phyloP scores from a whole-genome alignment of 495 filamentous ascomycete genomes.

The Sporormia fimetaria region DNA sequence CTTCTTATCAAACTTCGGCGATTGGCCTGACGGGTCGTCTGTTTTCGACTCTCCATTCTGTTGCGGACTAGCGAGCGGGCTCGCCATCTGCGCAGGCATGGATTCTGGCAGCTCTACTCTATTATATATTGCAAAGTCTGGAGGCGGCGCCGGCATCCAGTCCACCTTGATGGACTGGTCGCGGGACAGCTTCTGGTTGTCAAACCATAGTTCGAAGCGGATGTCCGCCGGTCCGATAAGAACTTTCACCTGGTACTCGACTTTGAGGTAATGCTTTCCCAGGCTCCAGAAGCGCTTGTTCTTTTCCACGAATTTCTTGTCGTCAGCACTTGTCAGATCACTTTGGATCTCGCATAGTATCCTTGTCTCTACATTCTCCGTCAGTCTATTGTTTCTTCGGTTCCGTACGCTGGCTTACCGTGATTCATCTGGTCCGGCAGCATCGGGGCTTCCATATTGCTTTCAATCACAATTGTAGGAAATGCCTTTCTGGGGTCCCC shows the following conservation, averaged over 20 bases:
- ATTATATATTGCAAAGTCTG: slow-evolving; percentile 4
- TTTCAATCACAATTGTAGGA: slow-evolving; percentile 31
- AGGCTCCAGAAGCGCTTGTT: slow-evolving; percentile 34
- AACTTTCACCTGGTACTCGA: slow-evolving; percentile 32
- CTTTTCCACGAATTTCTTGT: slow-evolving; percentile 33
- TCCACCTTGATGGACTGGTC: slow-evolving; percentile 35
- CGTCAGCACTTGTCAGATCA: slow-evolving; percentile 30
- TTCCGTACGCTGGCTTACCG: slow-evolving; percentile 14
- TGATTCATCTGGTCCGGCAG: slow-evolving; percentile 30
- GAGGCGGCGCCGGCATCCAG: slow-evolving; percentile 22
- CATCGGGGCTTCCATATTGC: slow-evolving; percentile 23
- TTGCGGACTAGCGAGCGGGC: no score
- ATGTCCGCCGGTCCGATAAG: slow-evolving; percentile 33
- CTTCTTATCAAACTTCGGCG: no score
- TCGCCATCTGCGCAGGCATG: background rate
- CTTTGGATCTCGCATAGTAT: slow-evolving; percentile 33
- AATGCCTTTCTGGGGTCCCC: slow-evolving; percentile 30
- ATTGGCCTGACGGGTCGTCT: no score
- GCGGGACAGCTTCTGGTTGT: slow-evolving; percentile 30
- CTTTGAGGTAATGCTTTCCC: slow-evolving; percentile 31
- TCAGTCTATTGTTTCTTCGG: background rate
- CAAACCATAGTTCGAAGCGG: slow-evolving; percentile 34
- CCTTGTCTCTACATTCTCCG: slow-evolving; percentile 22
- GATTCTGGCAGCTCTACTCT: slow-evolving; percentile 5
- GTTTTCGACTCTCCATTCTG: no score